phyloP scores from a whole-genome alignment of 164 flowering plant genomes.

The Echeveria elegans region DNA sequence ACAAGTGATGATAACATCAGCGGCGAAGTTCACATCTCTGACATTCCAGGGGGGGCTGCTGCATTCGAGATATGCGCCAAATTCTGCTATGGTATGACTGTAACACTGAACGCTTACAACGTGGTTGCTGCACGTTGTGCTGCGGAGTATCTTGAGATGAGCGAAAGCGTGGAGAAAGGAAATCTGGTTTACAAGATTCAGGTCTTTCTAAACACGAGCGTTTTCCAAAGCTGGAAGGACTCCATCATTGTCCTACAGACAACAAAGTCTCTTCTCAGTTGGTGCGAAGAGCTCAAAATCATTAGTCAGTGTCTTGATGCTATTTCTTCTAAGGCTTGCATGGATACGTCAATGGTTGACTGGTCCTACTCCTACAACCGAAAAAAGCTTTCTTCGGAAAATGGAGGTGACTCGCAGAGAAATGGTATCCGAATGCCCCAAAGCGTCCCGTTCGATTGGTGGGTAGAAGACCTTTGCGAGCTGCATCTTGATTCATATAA shows the following conservation, averaged over 20 bases:
- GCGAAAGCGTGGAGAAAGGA: conserved; percentile 62
- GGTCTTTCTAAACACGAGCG: conserved; percentile 64
- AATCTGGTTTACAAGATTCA: conserved; percentile 68
- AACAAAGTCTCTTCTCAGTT: conserved; percentile 42
- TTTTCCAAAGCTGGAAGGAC: conserved; percentile 74
- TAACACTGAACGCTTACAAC: conserved; percentile 73
- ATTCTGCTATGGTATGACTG: conserved; percentile 74
- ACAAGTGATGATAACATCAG: conserved; percentile 35
- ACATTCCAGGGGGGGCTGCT: conserved; percentile 75
- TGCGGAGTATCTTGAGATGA: conserved; percentile 73
- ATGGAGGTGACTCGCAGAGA: conserved; percentile 34
- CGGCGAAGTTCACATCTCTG: conserved; percentile 40
- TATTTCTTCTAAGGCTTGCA: conserved; percentile 54
- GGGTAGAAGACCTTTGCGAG: conserved; percentile 79
- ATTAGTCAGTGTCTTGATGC: conserved; percentile 60
- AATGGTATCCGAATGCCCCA: conserved; percentile 39
- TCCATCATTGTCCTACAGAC: conserved; percentile 70
- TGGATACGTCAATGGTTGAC: conserved; percentile 54
- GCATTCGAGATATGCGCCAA: conserved; percentile 81
- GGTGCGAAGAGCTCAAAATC: conserved; percentile 63
- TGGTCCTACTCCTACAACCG: conserved; percentile 76
- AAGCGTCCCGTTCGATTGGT: conserved; percentile 66
- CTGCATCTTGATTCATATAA: conserved; percentile 56
- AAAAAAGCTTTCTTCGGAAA: conserved; percentile 50
- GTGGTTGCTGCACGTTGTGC: conserved; percentile 76